Evolutionary conservation across 2,329 filamentous ascomycete species (phyloP), one percentile per base, ranked within the genome.

Genomic region (Seiridium unicorne): DNA sequence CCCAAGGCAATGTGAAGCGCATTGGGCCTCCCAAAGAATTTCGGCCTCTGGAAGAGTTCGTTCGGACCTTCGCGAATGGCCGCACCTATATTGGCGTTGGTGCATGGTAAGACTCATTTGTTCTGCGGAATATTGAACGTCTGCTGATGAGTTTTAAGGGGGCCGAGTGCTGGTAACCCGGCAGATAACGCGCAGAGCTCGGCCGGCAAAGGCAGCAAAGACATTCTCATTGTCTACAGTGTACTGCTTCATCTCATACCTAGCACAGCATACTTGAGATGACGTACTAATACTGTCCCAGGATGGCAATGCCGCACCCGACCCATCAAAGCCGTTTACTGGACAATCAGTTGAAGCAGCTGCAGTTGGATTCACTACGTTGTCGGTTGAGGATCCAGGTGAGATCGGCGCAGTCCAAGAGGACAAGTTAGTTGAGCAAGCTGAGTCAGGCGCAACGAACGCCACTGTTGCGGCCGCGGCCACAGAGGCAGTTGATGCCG

Each of bases 21-120:
- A 76, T 76, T 44, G 71, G 69, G 26, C 61, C 74, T 5, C 71
- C 72, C 48, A 76, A 76, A 62, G 69, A 74, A 10, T 70, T 67
- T 56, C 69, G 70, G 10, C 63, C 70, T 13, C 64, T 77, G 4
- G 74, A 77, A 60, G 60, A 68, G 32, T 75, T 75, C 57, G 70
- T 77, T 26, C 67, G 74, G n/a, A 69, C 68, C 5, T 76, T 76
- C 58, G 74, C 73, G 0, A 69, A 75, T 38, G 73, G 72, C 3
- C 72, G 74, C 53, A 74, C 72, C 3, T 77, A 77, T 57, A 74
- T 77, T 51, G 74, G 74, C n/a, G 70, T 76, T 49, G 74, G 74
- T 36, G 67, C 74, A 51, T 76, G 74, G 74, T 68, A 66, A 9
- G 66, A 66, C 38, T 42, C 38, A 42, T 13, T 13, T 8, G 7